Evolutionary conservation across 1,284 basidiomycete genomes (phyloP).

Genomic region (Microbotryum scabiosae): DNA sequence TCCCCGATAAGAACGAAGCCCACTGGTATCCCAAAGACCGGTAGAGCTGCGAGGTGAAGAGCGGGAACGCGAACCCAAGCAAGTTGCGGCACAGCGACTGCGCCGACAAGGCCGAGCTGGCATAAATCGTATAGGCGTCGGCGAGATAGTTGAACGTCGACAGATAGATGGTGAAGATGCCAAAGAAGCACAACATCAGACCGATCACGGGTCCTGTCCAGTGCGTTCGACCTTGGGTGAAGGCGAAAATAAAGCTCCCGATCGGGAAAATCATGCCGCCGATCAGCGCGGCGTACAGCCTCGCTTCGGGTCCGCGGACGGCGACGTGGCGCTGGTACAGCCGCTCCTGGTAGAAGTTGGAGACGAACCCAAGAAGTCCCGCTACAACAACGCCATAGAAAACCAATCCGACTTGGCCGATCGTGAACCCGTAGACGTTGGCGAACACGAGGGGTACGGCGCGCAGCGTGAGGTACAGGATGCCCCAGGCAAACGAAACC

Average conservation of each 20-base stretch:
- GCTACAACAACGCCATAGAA: conserved; percentile 24
- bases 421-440: conserved; percentile 24
- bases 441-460: conserved; percentile 25
- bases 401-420: conserved; percentile 20
- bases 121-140: conserved; percentile 37
- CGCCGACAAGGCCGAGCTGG: conserved; percentile 33
- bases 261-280: conserved; percentile 49
- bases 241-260: conserved; percentile 27
- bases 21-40: conserved; percentile 1
- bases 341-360: conserved; percentile 43
- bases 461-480: conserved; percentile 5
- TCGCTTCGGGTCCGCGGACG: conserved; percentile 59
- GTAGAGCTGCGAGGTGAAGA: conserved; percentile 18
- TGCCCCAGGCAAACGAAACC: conserved; percentile 7
- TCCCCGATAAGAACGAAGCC: conserved; percentile 22
- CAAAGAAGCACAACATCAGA: conserved; percentile 26
- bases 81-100: conserved; percentile 28
- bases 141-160: conserved; percentile 33
- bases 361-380: conserved; percentile 15
- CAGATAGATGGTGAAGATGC: conserved; percentile 36
- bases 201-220: conserved; percentile 34
- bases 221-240: conserved; percentile 15
- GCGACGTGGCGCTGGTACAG: conserved; percentile 41
- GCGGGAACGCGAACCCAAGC: conserved; percentile 17
- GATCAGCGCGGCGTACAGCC: conserved; percentile 57